phyloP scores from a whole-genome alignment of 1,284 basidiomycete genomes.

The Cutaneotrichosporon sp. region DNA sequence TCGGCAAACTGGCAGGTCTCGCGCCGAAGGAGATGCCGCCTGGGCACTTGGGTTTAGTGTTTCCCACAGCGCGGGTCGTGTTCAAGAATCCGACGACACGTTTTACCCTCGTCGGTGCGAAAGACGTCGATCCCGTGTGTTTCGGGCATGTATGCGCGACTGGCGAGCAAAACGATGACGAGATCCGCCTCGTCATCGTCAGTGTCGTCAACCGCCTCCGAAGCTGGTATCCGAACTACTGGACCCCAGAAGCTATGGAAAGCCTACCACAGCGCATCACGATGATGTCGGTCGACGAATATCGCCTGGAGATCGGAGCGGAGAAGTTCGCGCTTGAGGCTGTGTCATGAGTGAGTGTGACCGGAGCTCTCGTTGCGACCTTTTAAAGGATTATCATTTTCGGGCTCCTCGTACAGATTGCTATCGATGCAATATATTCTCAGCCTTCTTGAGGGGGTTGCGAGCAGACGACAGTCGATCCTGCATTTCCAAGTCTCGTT shows the following conservation, averaged over 20 bases:
- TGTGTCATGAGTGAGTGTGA: neutral
- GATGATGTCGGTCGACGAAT: neutral
- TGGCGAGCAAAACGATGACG: neutral
- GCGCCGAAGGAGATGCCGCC: neutral
- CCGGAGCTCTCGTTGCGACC: no score
- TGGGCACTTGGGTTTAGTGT: neutral
- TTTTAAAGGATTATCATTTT: no score
- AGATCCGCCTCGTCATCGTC: neutral
- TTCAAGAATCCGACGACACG: neutral
- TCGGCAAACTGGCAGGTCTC: neutral
- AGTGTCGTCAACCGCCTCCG: neutral
- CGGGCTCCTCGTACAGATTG: no score
- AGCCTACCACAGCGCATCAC: neutral
- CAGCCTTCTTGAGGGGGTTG: no score
- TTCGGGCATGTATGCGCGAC: neutral
- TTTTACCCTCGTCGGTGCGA: neutral
- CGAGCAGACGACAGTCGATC: no score
- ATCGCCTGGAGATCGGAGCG: neutral
- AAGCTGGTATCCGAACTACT: conserved; percentile 1
- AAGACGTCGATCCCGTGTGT: neutral
- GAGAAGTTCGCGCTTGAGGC: neutral
- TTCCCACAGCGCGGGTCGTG: neutral
- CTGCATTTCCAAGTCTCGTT: no score
- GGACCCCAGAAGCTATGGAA: neutral
- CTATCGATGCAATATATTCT: no score